phyloP scores from a whole-genome alignment of 805 yeast genomes.

The Cyberlindnera mycetangii region DNA sequence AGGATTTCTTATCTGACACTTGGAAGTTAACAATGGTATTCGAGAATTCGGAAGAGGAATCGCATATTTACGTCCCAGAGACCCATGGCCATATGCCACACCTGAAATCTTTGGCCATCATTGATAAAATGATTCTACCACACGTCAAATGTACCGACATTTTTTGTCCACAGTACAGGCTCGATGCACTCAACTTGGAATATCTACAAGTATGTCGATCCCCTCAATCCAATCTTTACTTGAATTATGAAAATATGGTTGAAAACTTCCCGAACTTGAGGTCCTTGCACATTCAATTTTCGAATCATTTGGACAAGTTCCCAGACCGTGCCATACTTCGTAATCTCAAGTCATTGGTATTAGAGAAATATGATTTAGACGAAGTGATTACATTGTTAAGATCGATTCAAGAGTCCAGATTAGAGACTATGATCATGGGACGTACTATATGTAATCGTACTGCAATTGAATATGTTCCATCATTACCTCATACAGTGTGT shows the following conservation, averaged over 20 bases:
- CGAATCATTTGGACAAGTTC: conserved; percentile 1
- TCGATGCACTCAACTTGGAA: conserved; percentile 1
- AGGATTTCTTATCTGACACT: background rate
- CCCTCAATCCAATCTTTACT: background rate
- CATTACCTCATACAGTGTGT: background rate
- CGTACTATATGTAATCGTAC: background rate
- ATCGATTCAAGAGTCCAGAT: background rate
- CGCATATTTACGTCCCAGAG: background rate
- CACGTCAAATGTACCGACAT: background rate
- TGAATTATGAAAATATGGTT: conserved; percentile 3
- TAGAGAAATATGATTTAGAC: background rate
- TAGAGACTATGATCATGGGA: background rate
- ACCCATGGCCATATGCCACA: background rate
- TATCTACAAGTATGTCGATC: background rate
- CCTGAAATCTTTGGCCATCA: conserved; percentile 2
- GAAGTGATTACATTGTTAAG: background rate
- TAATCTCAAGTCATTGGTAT: background rate
- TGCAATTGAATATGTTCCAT: background rate
- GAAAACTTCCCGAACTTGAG: conserved; percentile 4
- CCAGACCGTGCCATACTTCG: background rate
- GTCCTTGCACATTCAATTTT: conserved; percentile 2
- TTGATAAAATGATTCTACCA: background rate
- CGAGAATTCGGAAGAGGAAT: background rate
- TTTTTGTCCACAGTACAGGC: conserved; percentile 1
- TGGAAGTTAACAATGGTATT: background rate